Conservation (phyloP, 179 eudicot species). For the Spinacia oleracea region DNA sequence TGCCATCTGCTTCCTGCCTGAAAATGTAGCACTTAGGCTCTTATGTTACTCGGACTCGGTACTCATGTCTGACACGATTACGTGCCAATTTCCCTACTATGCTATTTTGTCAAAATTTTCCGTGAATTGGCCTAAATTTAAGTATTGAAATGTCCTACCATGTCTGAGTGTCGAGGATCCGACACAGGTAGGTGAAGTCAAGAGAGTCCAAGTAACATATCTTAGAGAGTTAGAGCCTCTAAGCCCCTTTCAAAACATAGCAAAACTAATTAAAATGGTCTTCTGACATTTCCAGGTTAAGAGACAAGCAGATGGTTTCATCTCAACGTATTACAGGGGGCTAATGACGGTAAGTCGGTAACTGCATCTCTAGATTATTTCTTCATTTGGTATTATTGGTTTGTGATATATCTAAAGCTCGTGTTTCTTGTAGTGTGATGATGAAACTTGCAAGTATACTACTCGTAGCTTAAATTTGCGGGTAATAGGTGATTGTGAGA, state of each 20-base stretch:
- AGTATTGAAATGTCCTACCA: too few relatives aligned
- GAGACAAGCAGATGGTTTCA: slow-evolving; percentile 75
- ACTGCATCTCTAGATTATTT: not conserved
- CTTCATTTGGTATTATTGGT: not conserved
- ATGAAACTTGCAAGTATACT: slow-evolving; percentile 92
- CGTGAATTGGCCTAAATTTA: too few relatives aligned
- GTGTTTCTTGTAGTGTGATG: slow-evolving; percentile 71
- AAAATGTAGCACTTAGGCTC: not conserved
- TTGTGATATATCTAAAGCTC: not conserved
- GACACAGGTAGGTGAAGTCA: too few relatives aligned
- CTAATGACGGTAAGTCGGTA: slow-evolving; percentile 92
- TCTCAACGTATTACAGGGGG: slow-evolving; percentile 74
- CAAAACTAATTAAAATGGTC: not conserved
- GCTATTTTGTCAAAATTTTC: too few relatives aligned
- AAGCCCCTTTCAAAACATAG: not conserved
- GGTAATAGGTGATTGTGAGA: slow-evolving; percentile 81
- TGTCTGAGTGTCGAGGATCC: too few relatives aligned
- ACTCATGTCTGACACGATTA: too few relatives aligned
- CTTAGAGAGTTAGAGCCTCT: too few relatives aligned
- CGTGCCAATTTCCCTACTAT: too few relatives aligned
- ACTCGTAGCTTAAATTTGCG: slow-evolving; percentile 82
- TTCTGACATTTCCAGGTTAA: slow-evolving; percentile 55
- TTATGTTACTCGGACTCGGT: too few relatives aligned
- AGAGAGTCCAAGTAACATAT: too few relatives aligned
- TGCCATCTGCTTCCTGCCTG: not conserved